Evolutionary conservation across 495 filamentous ascomycete species (phyloP).

Genomic region (Elasticomyces elasticus): DNA sequence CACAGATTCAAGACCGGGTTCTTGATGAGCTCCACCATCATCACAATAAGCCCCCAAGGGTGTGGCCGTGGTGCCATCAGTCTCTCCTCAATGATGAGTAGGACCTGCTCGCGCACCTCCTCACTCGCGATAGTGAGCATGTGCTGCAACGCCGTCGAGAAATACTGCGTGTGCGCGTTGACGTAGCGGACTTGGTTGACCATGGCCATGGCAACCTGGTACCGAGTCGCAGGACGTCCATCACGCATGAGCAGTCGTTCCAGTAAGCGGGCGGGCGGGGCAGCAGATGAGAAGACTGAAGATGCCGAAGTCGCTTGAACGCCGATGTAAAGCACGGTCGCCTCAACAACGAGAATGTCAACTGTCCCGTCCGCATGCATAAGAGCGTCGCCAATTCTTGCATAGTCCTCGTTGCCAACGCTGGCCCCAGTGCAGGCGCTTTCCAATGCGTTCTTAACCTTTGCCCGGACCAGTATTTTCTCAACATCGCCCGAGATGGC

Average conservation of each 20-base stretch:
- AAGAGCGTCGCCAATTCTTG: slow-evolving; percentile 52
- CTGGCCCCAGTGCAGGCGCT: slow-evolving; percentile 45
- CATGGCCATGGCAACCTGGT: slow-evolving; percentile 75
- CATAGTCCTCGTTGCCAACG: slow-evolving; percentile 46
- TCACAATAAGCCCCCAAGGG: slow-evolving; percentile 91
- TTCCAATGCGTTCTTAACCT: slow-evolving; percentile 61
- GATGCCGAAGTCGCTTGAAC: slow-evolving; percentile 53
- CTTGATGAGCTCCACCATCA: slow-evolving; percentile 80
- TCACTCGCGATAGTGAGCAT: slow-evolving; percentile 77
- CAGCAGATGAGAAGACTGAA: slow-evolving; percentile 55
- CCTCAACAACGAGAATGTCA: slow-evolving; percentile 49
- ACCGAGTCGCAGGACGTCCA: slow-evolving; percentile 66
- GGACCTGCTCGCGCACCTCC: slow-evolving; percentile 82
- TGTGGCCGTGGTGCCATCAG: slow-evolving; percentile 85
- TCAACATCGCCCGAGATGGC: slow-evolving; percentile 52
- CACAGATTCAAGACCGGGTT: slow-evolving; percentile 85
- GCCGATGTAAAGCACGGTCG: slow-evolving; percentile 74
- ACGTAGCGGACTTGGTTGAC: slow-evolving; percentile 86
- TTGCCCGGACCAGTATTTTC: slow-evolving; percentile 46
- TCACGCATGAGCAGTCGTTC: slow-evolving; percentile 66
- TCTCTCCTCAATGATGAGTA: slow-evolving; percentile 76
- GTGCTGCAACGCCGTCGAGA: slow-evolving; percentile 75
- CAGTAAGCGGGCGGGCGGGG: slow-evolving; percentile 65
- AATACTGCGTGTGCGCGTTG: slow-evolving; percentile 85
- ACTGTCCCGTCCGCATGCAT: slow-evolving; percentile 32